Conservation (phyloP, 495 filamentous ascomycete species). For the Bathelium albidoporum region DNA sequence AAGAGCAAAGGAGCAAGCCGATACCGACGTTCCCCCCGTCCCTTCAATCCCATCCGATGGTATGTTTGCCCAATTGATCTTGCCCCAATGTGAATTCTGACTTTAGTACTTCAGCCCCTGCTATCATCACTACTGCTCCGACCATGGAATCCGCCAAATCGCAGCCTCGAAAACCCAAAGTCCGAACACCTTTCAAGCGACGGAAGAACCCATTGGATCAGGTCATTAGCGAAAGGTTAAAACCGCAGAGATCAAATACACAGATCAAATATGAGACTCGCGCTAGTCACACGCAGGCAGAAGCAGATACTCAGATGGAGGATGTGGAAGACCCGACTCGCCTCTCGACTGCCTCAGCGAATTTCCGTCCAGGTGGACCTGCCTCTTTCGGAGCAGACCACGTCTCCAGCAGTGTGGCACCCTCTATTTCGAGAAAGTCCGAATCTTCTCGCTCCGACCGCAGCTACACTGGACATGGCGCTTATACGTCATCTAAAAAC, state of each 20-base stretch:
- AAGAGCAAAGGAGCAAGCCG: slow-evolving; percentile 63
- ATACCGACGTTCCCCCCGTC: slow-evolving; percentile 50
- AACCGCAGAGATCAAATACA: slow-evolving; percentile 2
- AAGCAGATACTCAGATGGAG: slow-evolving; percentile 21
- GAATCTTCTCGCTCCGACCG: slow-evolving; percentile 84
- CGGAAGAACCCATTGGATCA: slow-evolving; percentile 16
- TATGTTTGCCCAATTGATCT: not conserved
- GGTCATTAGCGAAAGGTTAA: slow-evolving; percentile 29
- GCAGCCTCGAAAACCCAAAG: slow-evolving; percentile 31
- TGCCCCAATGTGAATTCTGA: slow-evolving; percentile 11
- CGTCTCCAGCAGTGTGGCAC: slow-evolving; percentile 52
- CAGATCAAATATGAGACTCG: slow-evolving; percentile 3
- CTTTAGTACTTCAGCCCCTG: slow-evolving; percentile 49
- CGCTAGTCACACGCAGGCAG: slow-evolving; percentile 5
- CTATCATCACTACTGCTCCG: slow-evolving; percentile 89
- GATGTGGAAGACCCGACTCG: slow-evolving; percentile 20
- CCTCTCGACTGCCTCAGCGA: slow-evolving; percentile 25
- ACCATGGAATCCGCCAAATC: slow-evolving; percentile 46
- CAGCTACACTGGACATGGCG: slow-evolving; percentile 68
- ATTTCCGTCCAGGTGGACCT: slow-evolving; percentile 42
- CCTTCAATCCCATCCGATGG: slow-evolving; percentile 36
- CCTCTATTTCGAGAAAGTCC: slow-evolving; percentile 63
- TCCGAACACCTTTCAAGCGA: slow-evolving; percentile 29
- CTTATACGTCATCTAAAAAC: slow-evolving; percentile 52
- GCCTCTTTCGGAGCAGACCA: slow-evolving; percentile 58